phyloP scores from a whole-genome alignment of 2,329 filamentous ascomycete genomes.

The Verticillium klebahnii region DNA sequence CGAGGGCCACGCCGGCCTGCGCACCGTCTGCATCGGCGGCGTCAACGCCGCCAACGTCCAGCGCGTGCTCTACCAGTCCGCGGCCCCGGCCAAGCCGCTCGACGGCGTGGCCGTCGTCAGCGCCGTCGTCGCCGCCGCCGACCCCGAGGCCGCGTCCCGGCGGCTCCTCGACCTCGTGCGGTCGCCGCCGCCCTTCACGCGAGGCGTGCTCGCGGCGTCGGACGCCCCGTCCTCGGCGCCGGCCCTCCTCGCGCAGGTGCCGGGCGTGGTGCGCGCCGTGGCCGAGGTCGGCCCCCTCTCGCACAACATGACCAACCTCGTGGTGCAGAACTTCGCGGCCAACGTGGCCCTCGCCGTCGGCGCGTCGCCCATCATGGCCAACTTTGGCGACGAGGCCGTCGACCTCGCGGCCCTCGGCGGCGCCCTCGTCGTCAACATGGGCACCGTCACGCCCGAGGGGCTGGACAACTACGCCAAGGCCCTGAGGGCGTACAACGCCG shows the following conservation, averaged over 20 bases:
- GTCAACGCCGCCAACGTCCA: constrained; percentile 74
- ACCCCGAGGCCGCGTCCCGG: constrained; percentile 60
- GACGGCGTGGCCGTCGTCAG: constrained; percentile 87
- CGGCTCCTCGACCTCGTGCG: constrained; percentile 54
- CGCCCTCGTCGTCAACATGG: constrained; percentile 90
- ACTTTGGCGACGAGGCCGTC: constrained; percentile 73
- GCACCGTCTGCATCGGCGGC: constrained; percentile 82
- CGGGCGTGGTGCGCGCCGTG: constrained; percentile 54
- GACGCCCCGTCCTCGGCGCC: constrained; percentile 1
- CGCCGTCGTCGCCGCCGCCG: constrained; percentile 71
- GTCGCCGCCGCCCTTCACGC: constrained; percentile 25
- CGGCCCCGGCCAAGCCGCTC: constrained; percentile 50
- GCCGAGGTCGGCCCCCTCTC: constrained; percentile 65
- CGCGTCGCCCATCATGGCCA: constrained; percentile 91
- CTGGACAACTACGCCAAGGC: constrained; percentile 69
- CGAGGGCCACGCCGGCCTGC: constrained; percentile 38
- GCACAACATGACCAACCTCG: constrained; percentile 97
- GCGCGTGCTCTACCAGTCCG: constrained; percentile 68
- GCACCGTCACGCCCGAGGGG: constrained; percentile 75
- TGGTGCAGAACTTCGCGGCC: constrained; percentile 92
- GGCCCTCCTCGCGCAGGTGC: constrained; percentile 22
- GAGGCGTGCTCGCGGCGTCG: background rate
- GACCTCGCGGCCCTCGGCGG: constrained; percentile 77
- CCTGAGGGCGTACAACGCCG: constrained; percentile 74
- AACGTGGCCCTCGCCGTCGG: constrained; percentile 84